phyloP scores from a whole-genome alignment of 139 green algal genomes.

The Chlorella ohadii region DNA sequence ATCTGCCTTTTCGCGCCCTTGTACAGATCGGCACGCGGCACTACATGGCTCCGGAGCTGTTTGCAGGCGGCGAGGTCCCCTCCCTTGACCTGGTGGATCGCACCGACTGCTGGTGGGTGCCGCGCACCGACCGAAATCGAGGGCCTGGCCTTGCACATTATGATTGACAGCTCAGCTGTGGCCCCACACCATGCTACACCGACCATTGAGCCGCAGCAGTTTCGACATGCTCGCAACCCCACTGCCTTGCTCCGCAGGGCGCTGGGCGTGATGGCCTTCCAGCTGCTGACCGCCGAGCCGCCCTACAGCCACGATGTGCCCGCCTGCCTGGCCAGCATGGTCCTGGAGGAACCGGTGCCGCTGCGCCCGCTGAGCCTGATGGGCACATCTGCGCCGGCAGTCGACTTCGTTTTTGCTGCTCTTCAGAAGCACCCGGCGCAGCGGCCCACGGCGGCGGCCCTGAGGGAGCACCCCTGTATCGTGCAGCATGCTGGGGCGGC shows the following conservation, averaged over 20 bases:
- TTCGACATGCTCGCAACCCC: no score
- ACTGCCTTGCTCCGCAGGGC: neutral
- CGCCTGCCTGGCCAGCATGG: neutral
- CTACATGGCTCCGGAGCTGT: constrained; percentile 55
- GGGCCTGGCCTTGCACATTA: no score
- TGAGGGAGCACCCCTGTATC: neutral
- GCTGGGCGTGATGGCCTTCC: constrained; percentile 23
- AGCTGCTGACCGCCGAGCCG: constrained; percentile 22
- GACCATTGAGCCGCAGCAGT: no score
- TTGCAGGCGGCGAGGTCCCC: neutral
- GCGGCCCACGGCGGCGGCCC: neutral
- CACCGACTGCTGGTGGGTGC: constrained; percentile 15
- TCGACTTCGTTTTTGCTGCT: neutral
- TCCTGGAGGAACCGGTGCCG: neutral
- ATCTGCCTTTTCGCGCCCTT: neutral
- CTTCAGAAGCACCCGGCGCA: neutral
- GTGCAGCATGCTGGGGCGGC: neutral
- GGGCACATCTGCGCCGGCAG: neutral
- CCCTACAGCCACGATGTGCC: constrained; percentile 11
- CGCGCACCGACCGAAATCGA: no score
- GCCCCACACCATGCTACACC: no score
- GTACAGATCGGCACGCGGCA: neutral
- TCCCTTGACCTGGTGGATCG: neutral
- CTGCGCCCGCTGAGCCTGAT: neutral
- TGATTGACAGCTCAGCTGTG: no score